Evolutionary conservation across 805 yeast genomes (phyloP), one percentile per base, ranked within the genome.

Genomic region (Nakazawaea pomicola): DNA sequence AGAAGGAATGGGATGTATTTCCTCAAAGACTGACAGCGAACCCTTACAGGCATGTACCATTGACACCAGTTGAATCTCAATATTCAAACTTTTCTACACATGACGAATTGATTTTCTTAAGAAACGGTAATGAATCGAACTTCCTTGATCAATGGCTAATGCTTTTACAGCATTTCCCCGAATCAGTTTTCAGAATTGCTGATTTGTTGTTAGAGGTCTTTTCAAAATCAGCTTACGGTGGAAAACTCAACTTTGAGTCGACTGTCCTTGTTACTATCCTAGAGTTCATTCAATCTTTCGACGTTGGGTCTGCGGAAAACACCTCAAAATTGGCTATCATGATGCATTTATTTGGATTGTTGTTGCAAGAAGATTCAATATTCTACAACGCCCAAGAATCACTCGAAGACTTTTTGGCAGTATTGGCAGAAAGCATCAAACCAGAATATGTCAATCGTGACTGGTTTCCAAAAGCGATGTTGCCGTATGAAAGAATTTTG

Each of bases 401-500:
- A 1, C 46, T 70, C 11, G 65, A 62, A 6, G 53, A 56, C 6
- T 69, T 74, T 41, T 45, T 68, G 3, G 36, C 49, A 0, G 65
- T 65, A 27, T 52, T 78, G 23, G 52, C 61, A 10, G 57, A 52
- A 1, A 61, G 63, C 2, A 45, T 77, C 9, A 56, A 49, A 1
- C 59, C 67, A 2, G 67, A 65, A 29, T 53, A 56, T 44, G 60
- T 60, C 2, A 68, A 73, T 45, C 53, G 65, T 20, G 65, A 68
- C 12, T 86, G 86, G 82, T 76, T 78, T 50, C 72, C 82, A 0
- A 67, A 73, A 43, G 76, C 78, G 0, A 54, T 87, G 27, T 57
- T 68, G 19, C 68, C 80, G 4, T 65, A 78, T 34, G 85, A 79
- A 41, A 74, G 72, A 27, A 58, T 80, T 3, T 51, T 84, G 32